Evolutionary conservation across 164 flowering plant species (phyloP).

Genomic region (Annona cherimola): DNA sequence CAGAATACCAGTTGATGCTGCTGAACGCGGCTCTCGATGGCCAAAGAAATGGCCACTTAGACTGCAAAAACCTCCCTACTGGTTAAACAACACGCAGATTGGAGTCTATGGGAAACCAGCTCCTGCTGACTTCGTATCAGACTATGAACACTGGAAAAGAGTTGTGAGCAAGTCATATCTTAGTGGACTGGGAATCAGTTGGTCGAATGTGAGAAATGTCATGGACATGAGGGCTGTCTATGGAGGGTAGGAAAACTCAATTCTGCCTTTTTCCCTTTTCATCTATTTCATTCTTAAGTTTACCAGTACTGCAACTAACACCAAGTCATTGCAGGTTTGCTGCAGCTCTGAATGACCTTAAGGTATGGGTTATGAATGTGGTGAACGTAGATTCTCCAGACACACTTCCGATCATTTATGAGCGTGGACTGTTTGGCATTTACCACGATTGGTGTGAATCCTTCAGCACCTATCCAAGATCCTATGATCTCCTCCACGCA

Average conservation of each 20-base stretch:
- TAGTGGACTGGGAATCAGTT: constrained; percentile 62
- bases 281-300: neutral
- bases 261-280: neutral
- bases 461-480: constrained; percentile 86
- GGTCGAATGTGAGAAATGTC: constrained; percentile 79
- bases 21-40: constrained; percentile 70
- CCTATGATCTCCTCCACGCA: constrained; percentile 85
- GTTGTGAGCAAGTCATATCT: constrained; percentile 55
- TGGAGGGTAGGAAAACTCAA: constrained; percentile 62
- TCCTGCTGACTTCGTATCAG: constrained; percentile 67
- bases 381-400: constrained; percentile 76
- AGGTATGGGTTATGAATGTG: constrained; percentile 85
- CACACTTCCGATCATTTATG: constrained; percentile 87
- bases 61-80: constrained; percentile 55
- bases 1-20: constrained; percentile 33
- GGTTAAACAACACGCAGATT: constrained; percentile 76
- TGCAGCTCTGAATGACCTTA: constrained; percentile 70
- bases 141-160: constrained; percentile 73
- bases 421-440: constrained; percentile 88
- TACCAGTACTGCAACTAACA: neutral
- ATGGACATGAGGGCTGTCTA: constrained; percentile 99
- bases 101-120: constrained; percentile 86
- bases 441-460: constrained; percentile 98
- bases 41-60: constrained; percentile 76
- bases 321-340: constrained; percentile 58